Conservation (phyloP, 306 rosid species). For the Castanopsis chinensis region DNA sequence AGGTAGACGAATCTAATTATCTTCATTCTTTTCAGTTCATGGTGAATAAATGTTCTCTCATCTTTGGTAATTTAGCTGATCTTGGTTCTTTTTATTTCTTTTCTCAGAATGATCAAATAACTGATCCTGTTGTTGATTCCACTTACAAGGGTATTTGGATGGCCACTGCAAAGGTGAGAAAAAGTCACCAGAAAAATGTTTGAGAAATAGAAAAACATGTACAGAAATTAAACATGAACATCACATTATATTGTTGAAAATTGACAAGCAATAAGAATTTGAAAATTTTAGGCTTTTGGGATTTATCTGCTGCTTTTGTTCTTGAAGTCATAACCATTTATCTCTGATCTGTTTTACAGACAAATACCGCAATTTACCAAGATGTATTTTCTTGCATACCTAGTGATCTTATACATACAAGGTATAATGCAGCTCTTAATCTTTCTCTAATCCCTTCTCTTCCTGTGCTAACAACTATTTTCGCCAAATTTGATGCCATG, state of each 20-base stretch:
- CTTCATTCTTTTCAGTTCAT: not conserved
- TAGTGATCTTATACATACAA: slow-evolving; percentile 78
- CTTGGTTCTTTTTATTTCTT: slow-evolving; percentile 16
- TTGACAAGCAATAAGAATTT: not conserved
- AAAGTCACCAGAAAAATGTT: not conserved
- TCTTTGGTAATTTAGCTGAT: slow-evolving; percentile 18
- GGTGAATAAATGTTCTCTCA: not conserved
- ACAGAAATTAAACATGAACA: not conserved
- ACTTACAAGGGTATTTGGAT: slow-evolving; percentile 92
- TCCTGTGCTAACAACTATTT: slow-evolving; percentile 20
- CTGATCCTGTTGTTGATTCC: slow-evolving; percentile 78
- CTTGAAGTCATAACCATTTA: not conserved
- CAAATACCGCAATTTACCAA: slow-evolving; percentile 81
- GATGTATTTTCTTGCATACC: slow-evolving; percentile 93
- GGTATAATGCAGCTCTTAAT: slow-evolving; percentile 39
- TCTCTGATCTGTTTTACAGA: slow-evolving; percentile 44
- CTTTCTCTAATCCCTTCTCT: not conserved
- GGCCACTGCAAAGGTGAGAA: slow-evolving; percentile 90
- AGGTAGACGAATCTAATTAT: slow-evolving; percentile 48
- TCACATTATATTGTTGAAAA: not conserved
- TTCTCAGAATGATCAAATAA: slow-evolving; percentile 59
- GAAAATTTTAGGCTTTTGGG: not conserved
- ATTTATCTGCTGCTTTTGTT: not conserved
- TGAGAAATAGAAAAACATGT: not conserved
- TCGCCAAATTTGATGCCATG: not conserved